A percentile compares a stretch with the other conserved stretches of the same genome.
phyloP scores from a whole-genome alignment of 176 grass and related monocot genomes.

The Zea mays region Zm-B73-REFERENCE-NAM-5.0 NC_050098.1:59445501-59446000 shows the following conservation, averaged over 20 bases:
- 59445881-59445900: slow-evolving; percentile 35
- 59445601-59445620: slow-evolving; percentile 64
- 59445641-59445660: slow-evolving; percentile 82
- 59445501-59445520: slow-evolving; percentile 74
- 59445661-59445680: slow-evolving; percentile 88
- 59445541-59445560: slow-evolving; percentile 76
- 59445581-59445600: slow-evolving; percentile 73
- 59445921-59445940: not conserved
- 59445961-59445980: too few relatives aligned
- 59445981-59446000: too few relatives aligned
- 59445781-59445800: slow-evolving; percentile 64
- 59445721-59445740: slow-evolving; percentile 94
- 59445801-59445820: slow-evolving; percentile 81
- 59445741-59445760: slow-evolving; percentile 79
- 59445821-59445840: slow-evolving; percentile 77
- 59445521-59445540: slow-evolving; percentile 64
- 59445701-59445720: slow-evolving; percentile 95
- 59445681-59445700: slow-evolving; percentile 92
- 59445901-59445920: not conserved
- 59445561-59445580: slow-evolving; percentile 82
- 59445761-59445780: slow-evolving; percentile 60
- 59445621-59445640: slow-evolving; percentile 69
- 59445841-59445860: slow-evolving; percentile 72
- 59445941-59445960: not conserved
- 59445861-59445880: slow-evolving; percentile 46